Evolutionary conservation across 2,329 filamentous ascomycete genomes (phyloP), one percentile per base, ranked within the genome.

Genomic region (Elsinoe batatas): DNA sequence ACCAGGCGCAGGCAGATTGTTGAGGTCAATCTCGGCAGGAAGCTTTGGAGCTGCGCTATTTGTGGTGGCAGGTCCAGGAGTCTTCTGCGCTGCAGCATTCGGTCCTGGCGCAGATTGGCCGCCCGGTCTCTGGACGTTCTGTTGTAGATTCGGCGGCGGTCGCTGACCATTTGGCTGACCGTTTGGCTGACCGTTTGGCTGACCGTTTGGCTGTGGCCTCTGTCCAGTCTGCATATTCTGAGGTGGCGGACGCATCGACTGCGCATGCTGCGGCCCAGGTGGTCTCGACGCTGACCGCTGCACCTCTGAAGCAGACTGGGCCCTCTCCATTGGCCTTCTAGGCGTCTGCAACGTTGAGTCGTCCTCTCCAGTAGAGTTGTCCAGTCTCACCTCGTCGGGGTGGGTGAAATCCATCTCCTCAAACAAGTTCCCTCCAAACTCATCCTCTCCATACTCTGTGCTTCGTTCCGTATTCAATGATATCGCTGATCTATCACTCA

Each of bases 321-420:
- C 65, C 57, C 67, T 51, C 22, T 60, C 55, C 13, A 53, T 53
- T 37, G 54, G 56, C 30, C 57, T 50, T 30, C 57, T 58, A n/a
- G 63, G 54, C 8, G 65, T 53, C 12, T 57, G 58, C 55, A 40
- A 60, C 53, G 46, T 61, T 17, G 36, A 32, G 64, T 65, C 20
- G 61, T 61, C 53, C 57, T 59, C 58, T 2, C 60, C 58, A 8
- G 58, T 62, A 33, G 60, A 63, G 51, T 68, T 65, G 40, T 70
- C 75, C 47, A 91, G 69, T 30, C 79, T 71, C n/a, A 91, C 77
- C 66, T 91, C 88, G 66, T 93, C 87, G 3, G 87, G 86, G 64
- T 90, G 84, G 17, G 79, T 67, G 51, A 75, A 71, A 46, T 76
- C 73, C 11, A 74, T 84, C 26, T 85, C 80, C 59, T 87, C 75